Evolutionary conservation across 805 yeast genomes (phyloP).

Genomic region (Jamesozyma spencerorum): DNA sequence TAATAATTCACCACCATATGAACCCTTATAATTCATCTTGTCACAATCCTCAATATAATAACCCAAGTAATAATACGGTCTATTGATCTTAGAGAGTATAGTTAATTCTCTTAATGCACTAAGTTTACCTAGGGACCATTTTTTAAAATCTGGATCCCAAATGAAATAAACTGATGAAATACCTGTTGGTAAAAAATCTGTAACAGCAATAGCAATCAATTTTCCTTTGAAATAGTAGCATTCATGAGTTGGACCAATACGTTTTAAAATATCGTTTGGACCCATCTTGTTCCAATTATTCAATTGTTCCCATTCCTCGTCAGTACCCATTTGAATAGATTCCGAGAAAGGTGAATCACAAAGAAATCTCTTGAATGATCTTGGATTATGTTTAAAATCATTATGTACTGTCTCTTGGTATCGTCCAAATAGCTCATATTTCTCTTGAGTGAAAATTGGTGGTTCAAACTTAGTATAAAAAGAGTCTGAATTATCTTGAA

Average conservation of each 20-base stretch:
- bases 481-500: slow-evolving; percentile 27
- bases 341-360: slow-evolving; percentile 56
- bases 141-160: slow-evolving; percentile 74
- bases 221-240: slow-evolving; percentile 57
- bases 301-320: slow-evolving; percentile 23
- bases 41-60: slow-evolving; percentile 69
- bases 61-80: slow-evolving; percentile 65
- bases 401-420: slow-evolving; percentile 68
- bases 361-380: slow-evolving; percentile 53
- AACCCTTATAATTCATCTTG: slow-evolving; percentile 74
- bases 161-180: slow-evolving; percentile 80
- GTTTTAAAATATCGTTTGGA: slow-evolving; percentile 11
- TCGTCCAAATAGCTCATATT: slow-evolving; percentile 50
- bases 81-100: slow-evolving; percentile 34
- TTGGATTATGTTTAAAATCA: slow-evolving; percentile 41
- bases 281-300: slow-evolving; percentile 32
- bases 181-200: slow-evolving; percentile 68
- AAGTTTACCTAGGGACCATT: slow-evolving; percentile 65
- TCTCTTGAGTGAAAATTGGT: slow-evolving; percentile 44
- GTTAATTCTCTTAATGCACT: slow-evolving; percentile 66
- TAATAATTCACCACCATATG: slow-evolving; percentile 66
- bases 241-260: slow-evolving; percentile 65
- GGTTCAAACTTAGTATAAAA: slow-evolving; percentile 44
- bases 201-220: slow-evolving; percentile 65
- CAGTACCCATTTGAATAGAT: slow-evolving; percentile 16